Conservation (phyloP, 2,329 filamentous ascomycete genomes). For the Penicillium sp. region DNA sequence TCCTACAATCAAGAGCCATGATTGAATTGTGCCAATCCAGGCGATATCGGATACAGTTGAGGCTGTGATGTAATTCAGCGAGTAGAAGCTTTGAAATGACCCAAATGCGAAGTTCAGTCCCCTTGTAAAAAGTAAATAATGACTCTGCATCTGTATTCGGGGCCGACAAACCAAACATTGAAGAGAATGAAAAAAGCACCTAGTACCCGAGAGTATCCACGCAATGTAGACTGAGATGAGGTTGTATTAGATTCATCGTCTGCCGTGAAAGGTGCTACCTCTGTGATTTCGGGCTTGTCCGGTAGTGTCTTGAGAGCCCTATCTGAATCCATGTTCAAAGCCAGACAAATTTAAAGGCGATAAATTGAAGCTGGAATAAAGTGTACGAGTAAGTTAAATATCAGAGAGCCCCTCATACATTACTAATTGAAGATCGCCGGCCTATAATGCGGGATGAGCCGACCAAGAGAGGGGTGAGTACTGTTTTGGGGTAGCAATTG, state of each 20-base stretch:
- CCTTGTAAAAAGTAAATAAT: constrained; percentile 6
- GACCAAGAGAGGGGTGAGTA: constrained; percentile 1
- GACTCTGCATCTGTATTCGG: not conserved
- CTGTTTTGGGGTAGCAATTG: not conserved
- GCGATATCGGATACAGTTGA: constrained; percentile 41
- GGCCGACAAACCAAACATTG: constrained; percentile 20
- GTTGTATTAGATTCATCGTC: not conserved
- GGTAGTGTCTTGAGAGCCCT: not conserved
- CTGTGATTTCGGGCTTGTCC: not conserved
- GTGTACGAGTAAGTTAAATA: not conserved
- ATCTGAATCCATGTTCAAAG: not conserved
- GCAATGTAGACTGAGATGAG: not conserved
- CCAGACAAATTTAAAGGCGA: not conserved
- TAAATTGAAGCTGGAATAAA: not conserved
- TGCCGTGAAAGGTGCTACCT: not conserved
- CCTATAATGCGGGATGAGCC: not conserved
- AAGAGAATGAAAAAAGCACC: constrained; percentile 32
- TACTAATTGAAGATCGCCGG: not conserved
- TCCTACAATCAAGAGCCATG: constrained; percentile 42
- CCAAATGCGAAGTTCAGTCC: constrained; percentile 40
- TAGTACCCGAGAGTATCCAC: constrained; percentile 23
- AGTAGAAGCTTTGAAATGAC: constrained; percentile 49
- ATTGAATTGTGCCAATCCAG: constrained; percentile 47
- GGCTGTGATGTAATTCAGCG: constrained; percentile 9
- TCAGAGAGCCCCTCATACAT: not conserved